Evolutionary conservation across 306 rosid genomes (phyloP).

Genomic region (Styphnolobium japonicum): DNA sequence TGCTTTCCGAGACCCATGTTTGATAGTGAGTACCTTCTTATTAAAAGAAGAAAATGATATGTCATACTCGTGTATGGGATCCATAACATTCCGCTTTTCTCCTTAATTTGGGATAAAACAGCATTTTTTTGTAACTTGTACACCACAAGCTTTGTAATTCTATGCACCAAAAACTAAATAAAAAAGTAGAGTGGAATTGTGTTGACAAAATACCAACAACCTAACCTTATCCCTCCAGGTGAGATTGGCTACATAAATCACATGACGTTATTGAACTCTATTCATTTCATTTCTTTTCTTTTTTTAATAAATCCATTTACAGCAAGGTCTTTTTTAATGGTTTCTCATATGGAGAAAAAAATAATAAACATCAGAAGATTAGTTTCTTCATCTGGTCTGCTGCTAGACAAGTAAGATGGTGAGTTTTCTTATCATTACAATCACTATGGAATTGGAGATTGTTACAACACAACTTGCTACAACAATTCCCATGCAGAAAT

Average conservation of each 20-base stretch:
- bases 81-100: not conserved
- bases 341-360: not conserved
- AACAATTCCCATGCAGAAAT: not conserved
- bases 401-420: not conserved
- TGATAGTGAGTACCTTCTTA: no score
- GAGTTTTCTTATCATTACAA: not conserved
- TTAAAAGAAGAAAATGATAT: not conserved
- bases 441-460: not conserved
- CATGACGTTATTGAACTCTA: no score
- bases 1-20: no score
- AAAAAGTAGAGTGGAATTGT: not conserved
- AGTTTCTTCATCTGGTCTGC: not conserved
- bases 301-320: no score
- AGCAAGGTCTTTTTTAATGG: no score
- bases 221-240: no score
- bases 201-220: no score
- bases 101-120: not conserved
- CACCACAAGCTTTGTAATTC: no score
- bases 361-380: no score
- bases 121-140: no score
- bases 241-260: no score
- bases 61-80: not conserved
- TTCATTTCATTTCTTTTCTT: no score
- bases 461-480: slow-evolving; percentile 22
- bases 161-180: not conserved